phyloP scores from a whole-genome alignment of 2,329 filamentous ascomycete species.

The Bipolaris gigantea region DNA sequence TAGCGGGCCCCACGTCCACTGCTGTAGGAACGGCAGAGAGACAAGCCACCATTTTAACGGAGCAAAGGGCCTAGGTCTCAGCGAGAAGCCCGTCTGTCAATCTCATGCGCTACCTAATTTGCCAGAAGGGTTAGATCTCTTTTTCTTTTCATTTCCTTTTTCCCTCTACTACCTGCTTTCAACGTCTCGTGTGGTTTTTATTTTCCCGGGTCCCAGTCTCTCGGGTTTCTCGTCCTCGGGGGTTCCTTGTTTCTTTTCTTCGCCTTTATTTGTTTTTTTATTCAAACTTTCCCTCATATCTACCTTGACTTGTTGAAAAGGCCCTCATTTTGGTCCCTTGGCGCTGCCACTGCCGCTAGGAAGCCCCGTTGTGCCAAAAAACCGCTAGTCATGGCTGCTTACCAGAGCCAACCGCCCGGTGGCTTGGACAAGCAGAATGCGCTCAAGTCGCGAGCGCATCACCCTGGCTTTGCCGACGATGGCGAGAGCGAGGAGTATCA shows the following conservation, averaged over 20 bases:
- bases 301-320: too few relatives aligned
- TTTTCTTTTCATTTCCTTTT: background rate
- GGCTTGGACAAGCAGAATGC: constrained; percentile 13
- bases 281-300: background rate
- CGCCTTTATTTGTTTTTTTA: background rate
- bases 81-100: too few relatives aligned
- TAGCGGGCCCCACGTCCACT: too few relatives aligned
- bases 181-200: too few relatives aligned
- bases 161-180: background rate
- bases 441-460: constrained; percentile 7
- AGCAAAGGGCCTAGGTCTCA: too few relatives aligned
- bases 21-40: too few relatives aligned
- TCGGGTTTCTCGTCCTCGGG: too few relatives aligned
- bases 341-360: constrained; percentile 13
- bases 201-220: too few relatives aligned
- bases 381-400: constrained; percentile 20
- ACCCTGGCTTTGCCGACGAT: constrained; percentile 18
- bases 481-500: constrained; percentile 33
- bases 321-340: constrained; percentile 7
- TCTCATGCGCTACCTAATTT: too few relatives aligned
- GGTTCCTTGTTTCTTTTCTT: background rate
- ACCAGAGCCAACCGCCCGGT: constrained; percentile 17
- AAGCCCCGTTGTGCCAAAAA: background rate
- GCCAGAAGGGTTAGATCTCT: background rate
- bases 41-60: too few relatives aligned